These are phyloP conservation scores for Penicillium nucicola DNA, from an alignment of 495 filamentous ascomycete genomes.

Conservation along the genomic window DNA sequence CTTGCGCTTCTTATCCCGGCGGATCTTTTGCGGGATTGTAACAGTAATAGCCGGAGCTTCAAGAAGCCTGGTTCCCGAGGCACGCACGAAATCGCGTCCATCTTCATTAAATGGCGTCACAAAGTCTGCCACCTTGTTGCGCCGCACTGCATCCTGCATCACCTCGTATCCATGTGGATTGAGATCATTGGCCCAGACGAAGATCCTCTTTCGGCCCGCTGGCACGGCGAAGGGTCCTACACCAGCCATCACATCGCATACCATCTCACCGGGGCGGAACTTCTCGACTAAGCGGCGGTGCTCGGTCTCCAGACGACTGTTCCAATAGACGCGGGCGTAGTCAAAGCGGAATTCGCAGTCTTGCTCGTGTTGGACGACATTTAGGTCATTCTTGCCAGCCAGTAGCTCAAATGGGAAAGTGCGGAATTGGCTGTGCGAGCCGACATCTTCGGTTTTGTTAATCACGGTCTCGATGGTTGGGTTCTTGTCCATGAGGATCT, in stretches of 20 bases:
- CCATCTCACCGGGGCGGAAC: slow-evolving; percentile 80
- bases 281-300: slow-evolving; percentile 74
- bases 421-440: slow-evolving; percentile 77
- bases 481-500: slow-evolving; percentile 88
- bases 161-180: slow-evolving; percentile 82
- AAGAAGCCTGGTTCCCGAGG: slow-evolving; percentile 61
- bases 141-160: slow-evolving; percentile 63
- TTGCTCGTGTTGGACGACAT: slow-evolving; percentile 66
- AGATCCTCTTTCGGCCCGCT: slow-evolving; percentile 83
- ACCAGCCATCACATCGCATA: slow-evolving; percentile 97
- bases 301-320: slow-evolving; percentile 82
- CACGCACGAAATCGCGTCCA: slow-evolving; percentile 73
- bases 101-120: slow-evolving; percentile 78
- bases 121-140: slow-evolving; percentile 78
- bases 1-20: slow-evolving; percentile 23
- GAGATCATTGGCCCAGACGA: slow-evolving; percentile 96
- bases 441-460: slow-evolving; percentile 90
- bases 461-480: slow-evolving; percentile 78
- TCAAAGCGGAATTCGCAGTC: slow-evolving; percentile 49
- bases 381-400: slow-evolving; percentile 71
- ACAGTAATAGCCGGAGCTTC: slow-evolving; percentile 43
- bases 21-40: slow-evolving; percentile 35
- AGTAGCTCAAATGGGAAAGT: slow-evolving; percentile 95
- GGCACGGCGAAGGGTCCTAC: slow-evolving; percentile 95
- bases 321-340: slow-evolving; percentile 92